These are phyloP conservation scores for Deinandra increscens DNA, from an alignment of 129 eudicot species.

Conservation along the genomic window DNA sequence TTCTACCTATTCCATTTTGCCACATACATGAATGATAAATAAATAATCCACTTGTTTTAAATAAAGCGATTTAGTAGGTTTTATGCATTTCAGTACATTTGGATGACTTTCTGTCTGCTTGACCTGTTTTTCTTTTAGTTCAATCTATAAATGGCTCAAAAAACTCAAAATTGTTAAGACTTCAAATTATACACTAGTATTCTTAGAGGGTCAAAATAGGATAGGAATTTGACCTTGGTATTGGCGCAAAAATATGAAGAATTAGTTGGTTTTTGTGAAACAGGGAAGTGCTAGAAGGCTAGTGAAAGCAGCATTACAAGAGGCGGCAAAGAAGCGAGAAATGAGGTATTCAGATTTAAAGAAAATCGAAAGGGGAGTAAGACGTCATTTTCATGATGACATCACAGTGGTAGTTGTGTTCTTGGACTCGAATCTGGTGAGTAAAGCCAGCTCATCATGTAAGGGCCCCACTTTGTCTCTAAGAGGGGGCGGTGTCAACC, in stretches of 20 bases:
- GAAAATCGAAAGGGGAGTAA: conserved; percentile 81
- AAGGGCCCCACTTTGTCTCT: conserved; percentile 69
- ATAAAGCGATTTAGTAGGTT: not conserved
- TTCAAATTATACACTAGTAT: not conserved
- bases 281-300: conserved; percentile 89
- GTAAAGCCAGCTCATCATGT: conserved; percentile 57
- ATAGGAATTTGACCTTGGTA: not conserved
- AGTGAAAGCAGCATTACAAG: conserved; percentile 75
- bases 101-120: not conserved
- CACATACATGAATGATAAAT: no score
- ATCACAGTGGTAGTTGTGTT: conserved; percentile 77
- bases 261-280: conserved; percentile 19
- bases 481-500: conserved; percentile 61
- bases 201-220: not conserved
- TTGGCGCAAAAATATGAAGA: not conserved
- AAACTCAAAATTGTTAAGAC: not conserved
- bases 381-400: conserved; percentile 95
- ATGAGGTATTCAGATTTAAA: conserved; percentile 87
- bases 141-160: not conserved
- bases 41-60: no score
- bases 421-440: conserved; percentile 73
- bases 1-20: no score
- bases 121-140: not conserved
- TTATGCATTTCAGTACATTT: no score
- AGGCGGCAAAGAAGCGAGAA: conserved; percentile 89